Conservation (phyloP, 495 filamentous ascomycete species). For the Neurospora sp. region DNA sequence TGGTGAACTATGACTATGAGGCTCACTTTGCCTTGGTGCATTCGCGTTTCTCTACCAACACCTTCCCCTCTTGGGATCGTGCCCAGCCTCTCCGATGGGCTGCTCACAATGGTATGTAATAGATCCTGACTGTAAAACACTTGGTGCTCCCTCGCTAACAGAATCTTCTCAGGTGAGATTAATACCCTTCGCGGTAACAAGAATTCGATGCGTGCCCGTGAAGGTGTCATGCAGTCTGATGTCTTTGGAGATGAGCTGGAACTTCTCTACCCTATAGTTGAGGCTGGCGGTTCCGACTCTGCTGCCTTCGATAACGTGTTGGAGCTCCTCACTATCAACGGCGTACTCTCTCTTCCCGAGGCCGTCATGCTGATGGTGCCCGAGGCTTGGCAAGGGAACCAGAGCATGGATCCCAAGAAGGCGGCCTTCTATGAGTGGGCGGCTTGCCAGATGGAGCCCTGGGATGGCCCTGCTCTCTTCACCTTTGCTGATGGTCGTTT, state of each 20-base stretch:
- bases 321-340: conserved; percentile 91
- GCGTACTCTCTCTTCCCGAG: conserved; percentile 91
- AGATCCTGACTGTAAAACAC: conserved; percentile 5
- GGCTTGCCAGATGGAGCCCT: conserved; percentile 98
- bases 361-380: conserved; percentile 99
- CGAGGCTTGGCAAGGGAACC: conserved; percentile 96
- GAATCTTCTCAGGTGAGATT: conserved; percentile 56
- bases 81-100: conserved; percentile 96
- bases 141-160: conserved; percentile 24
- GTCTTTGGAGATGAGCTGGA: conserved; percentile 93
- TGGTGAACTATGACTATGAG: conserved; percentile 96
- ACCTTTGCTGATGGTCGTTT: conserved; percentile 97
- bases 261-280: conserved; percentile 84
- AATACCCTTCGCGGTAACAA: conserved; percentile 98
- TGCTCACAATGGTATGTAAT: conserved; percentile 78
- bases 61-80: conserved; percentile 98
- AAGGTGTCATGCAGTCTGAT: conserved; percentile 89
- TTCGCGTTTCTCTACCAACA: conserved; percentile 98
- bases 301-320: conserved; percentile 98
- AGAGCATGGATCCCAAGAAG: conserved; percentile 86
- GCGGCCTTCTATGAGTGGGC: conserved; percentile 99
- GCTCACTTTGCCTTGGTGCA: conserved; percentile 97
- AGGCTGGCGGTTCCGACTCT: conserved; percentile 96
- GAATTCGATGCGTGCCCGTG: conserved; percentile 99
- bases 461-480: conserved; percentile 97